These are phyloP conservation scores for Senecio squalidus DNA, from an alignment of 140 eudicot genomes.

Conservation along the genomic window DNA sequence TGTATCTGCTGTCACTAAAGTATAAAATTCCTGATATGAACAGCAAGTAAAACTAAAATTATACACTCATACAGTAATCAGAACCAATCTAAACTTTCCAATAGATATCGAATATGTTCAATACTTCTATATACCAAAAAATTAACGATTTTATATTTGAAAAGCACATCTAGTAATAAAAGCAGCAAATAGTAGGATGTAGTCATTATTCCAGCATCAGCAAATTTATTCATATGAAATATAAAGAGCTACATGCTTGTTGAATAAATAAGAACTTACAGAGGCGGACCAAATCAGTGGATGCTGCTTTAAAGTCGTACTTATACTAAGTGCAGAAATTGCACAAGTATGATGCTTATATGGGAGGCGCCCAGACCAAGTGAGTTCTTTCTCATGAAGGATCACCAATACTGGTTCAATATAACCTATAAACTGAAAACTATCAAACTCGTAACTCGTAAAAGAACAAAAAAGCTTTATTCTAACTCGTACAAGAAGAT, in stretches of 20 bases:
- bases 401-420: conserved; percentile 94
- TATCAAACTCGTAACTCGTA: conserved; percentile 18
- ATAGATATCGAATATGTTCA: conserved; percentile 6
- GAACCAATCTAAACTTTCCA: background rate
- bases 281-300: conserved; percentile 96
- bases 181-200: background rate
- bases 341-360: conserved; percentile 92
- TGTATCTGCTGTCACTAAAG: background rate
- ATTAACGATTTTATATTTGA: no score
- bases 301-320: conserved; percentile 89
- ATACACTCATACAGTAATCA: conserved; percentile 4
- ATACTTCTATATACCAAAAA: no score
- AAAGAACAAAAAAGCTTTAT: background rate
- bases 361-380: conserved; percentile 97
- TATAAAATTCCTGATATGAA: background rate
- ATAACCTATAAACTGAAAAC: conserved; percentile 51
- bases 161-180: background rate
- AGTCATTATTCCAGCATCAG: conserved; percentile 11
- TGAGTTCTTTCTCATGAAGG: conserved; percentile 92
- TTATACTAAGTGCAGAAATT: conserved; percentile 88
- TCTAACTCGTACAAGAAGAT: background rate
- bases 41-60: background rate
- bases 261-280: conserved; percentile 42
- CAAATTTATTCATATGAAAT: background rate
- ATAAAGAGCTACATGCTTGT: background rate